A percentile compares a stretch with the other conserved stretches of the same genome.
Evolutionary conservation across 2,329 filamentous ascomycete species (phyloP).

Genomic region (Dichotomopilus funicola): DNA sequence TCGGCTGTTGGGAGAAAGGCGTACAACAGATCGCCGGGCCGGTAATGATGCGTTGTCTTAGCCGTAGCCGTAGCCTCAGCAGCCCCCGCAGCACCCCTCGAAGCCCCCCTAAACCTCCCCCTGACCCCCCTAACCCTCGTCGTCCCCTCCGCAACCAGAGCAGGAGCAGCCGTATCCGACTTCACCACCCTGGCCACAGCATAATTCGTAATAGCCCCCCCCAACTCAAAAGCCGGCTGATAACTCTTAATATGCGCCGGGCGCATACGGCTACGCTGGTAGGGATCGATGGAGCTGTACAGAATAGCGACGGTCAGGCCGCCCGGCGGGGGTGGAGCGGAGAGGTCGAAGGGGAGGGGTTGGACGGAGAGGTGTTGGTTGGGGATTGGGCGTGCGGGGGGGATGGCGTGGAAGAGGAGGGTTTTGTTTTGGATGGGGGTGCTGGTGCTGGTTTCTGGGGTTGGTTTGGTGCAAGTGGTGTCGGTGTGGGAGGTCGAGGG

Average conservation of each 20-base stretch:
- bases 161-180: conserved; percentile 46
- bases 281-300: conserved; percentile 76
- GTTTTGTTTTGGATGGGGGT: conserved; percentile 54
- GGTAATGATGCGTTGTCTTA: conserved; percentile 35
- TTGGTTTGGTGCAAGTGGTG: too few relatives aligned
- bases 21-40: conserved; percentile 60
- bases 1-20: conserved; percentile 57
- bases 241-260: conserved; percentile 59
- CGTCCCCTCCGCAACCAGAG: too few relatives aligned
- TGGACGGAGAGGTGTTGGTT: conserved; percentile 67
- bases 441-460: too few relatives aligned
- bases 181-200: conserved; percentile 64
- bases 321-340: conserved; percentile 53
- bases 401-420: conserved; percentile 65
- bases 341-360: conserved; percentile 58
- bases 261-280: conserved; percentile 76
- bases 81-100: too few relatives aligned
- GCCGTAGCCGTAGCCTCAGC: too few relatives aligned
- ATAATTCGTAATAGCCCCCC: conserved; percentile 57
- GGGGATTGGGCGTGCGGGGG: conserved; percentile 58
- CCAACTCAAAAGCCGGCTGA: conserved; percentile 53
- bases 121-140: too few relatives aligned
- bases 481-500: too few relatives aligned
- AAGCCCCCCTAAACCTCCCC: too few relatives aligned
- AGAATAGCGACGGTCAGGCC: conserved; percentile 64